phyloP scores from a whole-genome alignment of 2,329 filamentous ascomycete genomes.

The Thielaviopsis ethacetica region DNA sequence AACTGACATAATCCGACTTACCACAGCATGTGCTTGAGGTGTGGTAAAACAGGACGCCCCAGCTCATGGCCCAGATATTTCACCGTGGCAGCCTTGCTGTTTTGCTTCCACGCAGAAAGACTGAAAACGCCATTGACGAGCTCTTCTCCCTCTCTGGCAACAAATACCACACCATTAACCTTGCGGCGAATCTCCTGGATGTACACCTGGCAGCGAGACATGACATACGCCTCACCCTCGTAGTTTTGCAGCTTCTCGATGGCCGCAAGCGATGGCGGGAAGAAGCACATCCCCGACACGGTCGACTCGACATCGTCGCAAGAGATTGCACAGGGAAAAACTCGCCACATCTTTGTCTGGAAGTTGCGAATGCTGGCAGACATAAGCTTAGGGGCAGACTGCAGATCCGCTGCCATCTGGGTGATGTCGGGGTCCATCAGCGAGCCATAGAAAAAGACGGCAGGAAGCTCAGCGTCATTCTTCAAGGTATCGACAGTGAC shows the following conservation, averaged over 20 bases:
- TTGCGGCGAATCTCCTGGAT: neutral
- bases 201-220: slow-evolving; percentile 3
- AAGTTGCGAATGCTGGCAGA: slow-evolving; percentile 2
- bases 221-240: slow-evolving; percentile 6
- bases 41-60: neutral
- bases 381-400: neutral
- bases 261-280: neutral
- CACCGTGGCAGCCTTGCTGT: neutral
- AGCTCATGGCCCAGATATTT: neutral
- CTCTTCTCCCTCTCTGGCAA: neutral
- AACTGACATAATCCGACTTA: neutral
- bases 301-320: neutral
- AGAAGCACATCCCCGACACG: neutral
- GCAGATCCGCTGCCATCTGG: slow-evolving; percentile 5
- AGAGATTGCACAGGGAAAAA: slow-evolving; percentile 5
- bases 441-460: slow-evolving; percentile 8
- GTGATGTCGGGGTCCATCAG: slow-evolving; percentile 8
- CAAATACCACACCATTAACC: neutral
- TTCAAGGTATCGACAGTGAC: neutral
- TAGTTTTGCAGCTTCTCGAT: slow-evolving; percentile 1
- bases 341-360: slow-evolving; percentile 8
- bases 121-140: neutral
- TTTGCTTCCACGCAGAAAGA: neutral
- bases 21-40: neutral
- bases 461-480: neutral